Percentiles rank a stretch among this genome's conserved stretches.
Evolutionary conservation across 164 flowering plant species (phyloP).

Genomic region (Magnolia kwangsiensis): DNA sequence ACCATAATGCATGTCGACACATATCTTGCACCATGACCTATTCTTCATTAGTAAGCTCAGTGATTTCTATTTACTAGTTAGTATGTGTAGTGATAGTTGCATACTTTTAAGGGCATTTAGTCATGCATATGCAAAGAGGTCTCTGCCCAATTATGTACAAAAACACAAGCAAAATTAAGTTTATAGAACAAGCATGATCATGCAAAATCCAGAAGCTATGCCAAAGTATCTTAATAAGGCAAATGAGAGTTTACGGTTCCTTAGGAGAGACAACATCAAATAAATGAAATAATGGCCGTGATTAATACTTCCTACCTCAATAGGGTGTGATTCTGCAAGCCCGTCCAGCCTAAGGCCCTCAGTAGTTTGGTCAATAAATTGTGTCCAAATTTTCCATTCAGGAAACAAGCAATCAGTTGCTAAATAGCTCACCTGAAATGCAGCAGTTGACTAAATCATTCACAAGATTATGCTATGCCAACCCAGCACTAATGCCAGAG

Average conservation of each 20-base stretch:
- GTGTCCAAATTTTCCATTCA: constrained; percentile 98
- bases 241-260: not conserved
- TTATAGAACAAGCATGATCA: not conserved
- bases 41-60: too few relatives aligned
- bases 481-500: not conserved
- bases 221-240: not conserved
- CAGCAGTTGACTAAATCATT: not conserved
- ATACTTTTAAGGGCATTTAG: too few relatives aligned
- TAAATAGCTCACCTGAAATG: constrained; percentile 77
- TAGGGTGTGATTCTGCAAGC: constrained; percentile 95
- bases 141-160: too few relatives aligned
- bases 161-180: too few relatives aligned
- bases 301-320: constrained; percentile 54
- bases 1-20: too few relatives aligned
- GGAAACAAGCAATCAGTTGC: constrained; percentile 90
- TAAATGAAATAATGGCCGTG: not conserved
- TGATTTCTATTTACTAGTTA: too few relatives aligned
- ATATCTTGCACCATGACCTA: too few relatives aligned
- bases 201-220: not conserved
- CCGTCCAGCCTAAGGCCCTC: constrained; percentile 90
- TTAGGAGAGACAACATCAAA: not conserved
- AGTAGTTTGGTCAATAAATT: constrained; percentile 78
- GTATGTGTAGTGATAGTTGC: too few relatives aligned
- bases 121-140: too few relatives aligned
- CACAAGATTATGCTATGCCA: not conserved